Conservation (phyloP, 805 yeast genomes). For the Saccharomycopsis fodiens region DNA sequence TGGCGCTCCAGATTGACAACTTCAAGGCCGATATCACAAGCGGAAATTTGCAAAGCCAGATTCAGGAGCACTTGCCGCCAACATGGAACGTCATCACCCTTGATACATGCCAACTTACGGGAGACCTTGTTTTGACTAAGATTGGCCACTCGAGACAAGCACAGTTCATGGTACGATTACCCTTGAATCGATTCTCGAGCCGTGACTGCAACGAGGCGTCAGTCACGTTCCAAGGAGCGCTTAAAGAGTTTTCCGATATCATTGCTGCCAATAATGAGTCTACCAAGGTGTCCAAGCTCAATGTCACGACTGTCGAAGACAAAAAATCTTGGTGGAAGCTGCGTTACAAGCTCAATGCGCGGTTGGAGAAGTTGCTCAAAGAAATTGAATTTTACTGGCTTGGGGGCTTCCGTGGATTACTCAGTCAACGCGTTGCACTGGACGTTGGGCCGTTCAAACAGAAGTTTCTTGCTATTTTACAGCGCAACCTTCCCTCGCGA, state of each 20-base stretch:
- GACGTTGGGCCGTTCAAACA: conserved; percentile 27
- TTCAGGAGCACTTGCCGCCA: conserved; percentile 30
- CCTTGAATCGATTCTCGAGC: conserved; percentile 43
- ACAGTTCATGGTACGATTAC: conserved; percentile 50
- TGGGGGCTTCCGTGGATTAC: conserved; percentile 67
- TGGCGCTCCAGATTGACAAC: background rate
- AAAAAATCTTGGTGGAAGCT: conserved; percentile 73
- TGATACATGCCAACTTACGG: conserved; percentile 50
- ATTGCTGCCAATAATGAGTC: conserved; percentile 55
- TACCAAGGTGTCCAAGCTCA: conserved; percentile 31
- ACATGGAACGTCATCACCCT: conserved; percentile 55
- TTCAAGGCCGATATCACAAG: background rate
- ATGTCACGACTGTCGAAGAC: conserved; percentile 31
- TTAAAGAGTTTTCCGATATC: conserved; percentile 40
- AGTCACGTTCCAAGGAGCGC: conserved; percentile 39
- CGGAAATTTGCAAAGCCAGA: background rate
- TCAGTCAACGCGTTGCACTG: conserved; percentile 29
- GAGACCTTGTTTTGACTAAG: conserved; percentile 49
- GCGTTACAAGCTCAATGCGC: conserved; percentile 53
- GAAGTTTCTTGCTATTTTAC: conserved; percentile 33
- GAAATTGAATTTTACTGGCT: conserved; percentile 63
- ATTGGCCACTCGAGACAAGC: conserved; percentile 22
- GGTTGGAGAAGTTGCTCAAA: conserved; percentile 44
- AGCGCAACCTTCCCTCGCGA: conserved; percentile 43
- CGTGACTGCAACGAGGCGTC: conserved; percentile 37